phyloP scores from a whole-genome alignment of 2,329 filamentous ascomycete species.

The Alternaria sp. region DNA sequence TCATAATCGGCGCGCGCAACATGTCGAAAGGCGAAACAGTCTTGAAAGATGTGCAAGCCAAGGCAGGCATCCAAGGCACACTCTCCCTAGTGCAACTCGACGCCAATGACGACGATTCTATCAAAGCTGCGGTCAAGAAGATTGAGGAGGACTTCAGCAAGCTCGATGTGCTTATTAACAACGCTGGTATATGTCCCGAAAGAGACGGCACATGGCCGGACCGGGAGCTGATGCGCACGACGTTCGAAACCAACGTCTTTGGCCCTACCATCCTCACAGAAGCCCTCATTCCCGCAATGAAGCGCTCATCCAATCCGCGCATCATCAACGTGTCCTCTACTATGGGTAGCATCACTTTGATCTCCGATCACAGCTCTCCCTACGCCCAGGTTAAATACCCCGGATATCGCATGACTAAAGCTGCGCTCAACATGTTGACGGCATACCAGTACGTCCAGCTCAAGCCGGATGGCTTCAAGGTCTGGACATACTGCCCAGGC shows the following conservation, averaged over 20 bases:
- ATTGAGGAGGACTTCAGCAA: conserved; percentile 35
- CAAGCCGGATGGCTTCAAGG: conserved; percentile 30
- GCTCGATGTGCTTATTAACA: conserved; percentile 88
- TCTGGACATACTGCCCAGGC: conserved; percentile 42
- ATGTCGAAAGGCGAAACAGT: conserved; percentile 41
- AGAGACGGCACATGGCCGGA: conserved; percentile 10
- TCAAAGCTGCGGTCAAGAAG: conserved; percentile 42
- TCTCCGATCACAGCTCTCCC: conserved; percentile 16
- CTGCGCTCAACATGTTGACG: conserved; percentile 47
- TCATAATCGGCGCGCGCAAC: conserved; percentile 46
- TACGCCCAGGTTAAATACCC: conserved; percentile 11
- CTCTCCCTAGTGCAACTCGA: conserved; percentile 47
- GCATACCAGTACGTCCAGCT: conserved; percentile 50
- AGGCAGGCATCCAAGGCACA: conserved; percentile 34
- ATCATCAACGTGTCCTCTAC: conserved; percentile 47
- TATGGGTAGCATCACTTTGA: conserved; percentile 40
- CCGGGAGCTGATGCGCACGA: conserved; percentile 26
- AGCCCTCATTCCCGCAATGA: conserved; percentile 43
- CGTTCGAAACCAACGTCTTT: conserved; percentile 49
- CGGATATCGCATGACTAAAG: conserved; percentile 46
- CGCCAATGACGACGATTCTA: conserved; percentile 42
- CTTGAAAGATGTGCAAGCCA: conserved; percentile 35
- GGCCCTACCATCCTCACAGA: conserved; percentile 44
- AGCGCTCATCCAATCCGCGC: conserved; percentile 34
- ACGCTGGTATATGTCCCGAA: conserved; percentile 67